Percentiles rank a stretch among this genome's conserved stretches.
Evolutionary conservation across 2,329 filamentous ascomycete species (phyloP).

Genomic region (Penicillium decumbens): DNA sequence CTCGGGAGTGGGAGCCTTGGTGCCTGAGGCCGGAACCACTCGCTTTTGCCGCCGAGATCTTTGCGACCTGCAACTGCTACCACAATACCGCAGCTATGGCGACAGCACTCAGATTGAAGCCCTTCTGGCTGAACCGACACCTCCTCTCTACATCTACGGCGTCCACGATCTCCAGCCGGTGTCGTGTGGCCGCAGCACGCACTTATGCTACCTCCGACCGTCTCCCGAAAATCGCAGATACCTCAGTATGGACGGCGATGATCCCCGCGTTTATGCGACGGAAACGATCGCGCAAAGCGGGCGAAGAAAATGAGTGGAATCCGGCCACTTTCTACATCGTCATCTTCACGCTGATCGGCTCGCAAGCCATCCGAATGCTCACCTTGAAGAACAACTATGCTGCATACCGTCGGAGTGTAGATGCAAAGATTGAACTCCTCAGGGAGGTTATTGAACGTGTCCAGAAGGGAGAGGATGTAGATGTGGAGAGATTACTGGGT

Average conservation of each 20-base stretch:
- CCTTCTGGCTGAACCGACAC: slow-evolving; percentile 11
- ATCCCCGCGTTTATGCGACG: slow-evolving; percentile 56
- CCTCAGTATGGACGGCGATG: slow-evolving; percentile 65
- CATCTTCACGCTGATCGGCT: slow-evolving; percentile 83
- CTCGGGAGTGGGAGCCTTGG: slow-evolving; percentile 12
- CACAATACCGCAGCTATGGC: slow-evolving; percentile 11
- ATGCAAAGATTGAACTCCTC: slow-evolving; percentile 71
- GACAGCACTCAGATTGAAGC: slow-evolving; percentile 16
- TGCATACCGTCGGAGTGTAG: slow-evolving; percentile 68
- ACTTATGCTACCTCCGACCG: slow-evolving; percentile 21
- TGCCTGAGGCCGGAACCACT: slow-evolving; percentile 12
- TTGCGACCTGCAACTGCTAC: neutral
- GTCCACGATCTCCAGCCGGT: slow-evolving; percentile 4
- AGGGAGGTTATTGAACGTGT: slow-evolving; percentile 56
- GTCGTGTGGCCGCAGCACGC: slow-evolving; percentile 5
- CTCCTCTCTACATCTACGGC: slow-evolving; percentile 1
- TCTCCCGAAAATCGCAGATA: slow-evolving; percentile 47
- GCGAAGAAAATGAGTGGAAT: slow-evolving; percentile 64
- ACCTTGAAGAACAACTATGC: slow-evolving; percentile 69
- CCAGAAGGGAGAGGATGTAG: slow-evolving; percentile 58
- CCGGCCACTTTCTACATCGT: slow-evolving; percentile 77
- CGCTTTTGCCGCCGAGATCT: slow-evolving; percentile 2
- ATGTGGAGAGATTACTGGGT: slow-evolving; percentile 77
- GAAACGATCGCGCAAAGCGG: slow-evolving; percentile 27
- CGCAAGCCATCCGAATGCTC: slow-evolving; percentile 92